Evolutionary conservation across 306 rosid species (phyloP).

Genomic region (Amphicarpaea edgeworthii): DNA sequence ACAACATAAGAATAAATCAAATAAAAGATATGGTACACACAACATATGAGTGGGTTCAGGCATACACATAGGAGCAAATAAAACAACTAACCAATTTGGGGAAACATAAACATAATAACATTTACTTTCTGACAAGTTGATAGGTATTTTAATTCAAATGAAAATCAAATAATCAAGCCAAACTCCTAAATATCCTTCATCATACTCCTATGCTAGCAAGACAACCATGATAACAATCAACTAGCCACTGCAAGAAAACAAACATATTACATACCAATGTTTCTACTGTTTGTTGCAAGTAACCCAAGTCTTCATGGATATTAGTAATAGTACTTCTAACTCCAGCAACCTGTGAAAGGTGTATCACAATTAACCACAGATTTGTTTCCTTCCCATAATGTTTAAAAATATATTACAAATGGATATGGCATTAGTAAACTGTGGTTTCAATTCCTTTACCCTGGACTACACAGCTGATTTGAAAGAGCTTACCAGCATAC

Average conservation of each 20-base stretch:
- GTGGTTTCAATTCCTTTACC: slow-evolving; percentile 29
- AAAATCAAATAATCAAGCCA: slow-evolving; percentile 19
- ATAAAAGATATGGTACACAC: slow-evolving; percentile 1
- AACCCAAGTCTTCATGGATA: slow-evolving; percentile 65
- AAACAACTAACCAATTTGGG: not conserved
- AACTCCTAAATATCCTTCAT: slow-evolving; percentile 34
- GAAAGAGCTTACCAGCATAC: slow-evolving; percentile 19
- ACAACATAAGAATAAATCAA: slow-evolving; percentile 41
- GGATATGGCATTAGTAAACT: slow-evolving; percentile 13
- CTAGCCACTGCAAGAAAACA: slow-evolving; percentile 36
- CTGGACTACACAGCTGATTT: slow-evolving; percentile 30
- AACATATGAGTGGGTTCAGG: not conserved
- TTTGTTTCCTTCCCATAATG: not conserved
- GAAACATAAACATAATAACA: not conserved
- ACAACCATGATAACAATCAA: slow-evolving; percentile 18
- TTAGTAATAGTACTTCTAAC: slow-evolving; percentile 66
- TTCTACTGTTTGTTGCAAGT: slow-evolving; percentile 64
- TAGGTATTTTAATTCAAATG: slow-evolving; percentile 10
- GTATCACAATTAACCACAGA: slow-evolving; percentile 40
- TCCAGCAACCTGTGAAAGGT: slow-evolving; percentile 72
- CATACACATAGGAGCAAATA: not conserved
- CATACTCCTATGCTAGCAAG: slow-evolving; percentile 25
- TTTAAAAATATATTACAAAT: slow-evolving; percentile 27
- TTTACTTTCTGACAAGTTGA: slow-evolving; percentile 12
- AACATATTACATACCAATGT: slow-evolving; percentile 72